Conservation (phyloP, 306 rosid species). For the Gleditsia sinensis region DNA sequence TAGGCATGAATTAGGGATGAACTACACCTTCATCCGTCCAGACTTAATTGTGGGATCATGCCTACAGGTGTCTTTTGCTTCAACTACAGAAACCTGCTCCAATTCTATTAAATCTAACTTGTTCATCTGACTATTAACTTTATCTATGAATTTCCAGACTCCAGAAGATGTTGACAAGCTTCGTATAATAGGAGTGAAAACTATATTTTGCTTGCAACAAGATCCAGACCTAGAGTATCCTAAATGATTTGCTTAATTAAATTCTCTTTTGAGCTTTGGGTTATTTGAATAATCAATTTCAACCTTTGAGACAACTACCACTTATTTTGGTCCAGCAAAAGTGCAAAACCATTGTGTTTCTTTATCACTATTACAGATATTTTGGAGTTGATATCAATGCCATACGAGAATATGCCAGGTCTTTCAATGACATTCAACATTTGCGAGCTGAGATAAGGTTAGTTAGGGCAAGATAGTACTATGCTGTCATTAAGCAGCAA, state of each 20-base stretch:
- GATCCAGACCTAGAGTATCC: constrained; percentile 96
- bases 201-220: constrained; percentile 91
- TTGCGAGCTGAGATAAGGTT: constrained; percentile 95
- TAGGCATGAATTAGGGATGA: constrained; percentile 93
- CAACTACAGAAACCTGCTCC: background rate
- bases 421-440: constrained; percentile 77
- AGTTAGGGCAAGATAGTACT: constrained; percentile 28
- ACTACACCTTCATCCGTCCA: constrained; percentile 83
- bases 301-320: constrained; percentile 25
- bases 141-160: constrained; percentile 51
- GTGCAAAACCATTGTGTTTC: constrained; percentile 50
- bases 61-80: constrained; percentile 68
- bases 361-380: constrained; percentile 59
- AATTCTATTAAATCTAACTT: constrained; percentile 24
- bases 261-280: constrained; percentile 19
- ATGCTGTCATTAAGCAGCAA: background rate
- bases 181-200: constrained; percentile 84
- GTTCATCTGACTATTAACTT: constrained; percentile 30
- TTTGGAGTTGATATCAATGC: constrained; percentile 91
- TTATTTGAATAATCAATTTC: background rate
- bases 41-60: constrained; percentile 98
- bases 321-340: constrained; percentile 30
- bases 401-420: constrained; percentile 70
- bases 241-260: constrained; percentile 22
- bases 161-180: constrained; percentile 90